Evolutionary conservation across 169 alveolate genomes (phyloP).

Genomic region (Eimeria nieschulzi): DNA sequence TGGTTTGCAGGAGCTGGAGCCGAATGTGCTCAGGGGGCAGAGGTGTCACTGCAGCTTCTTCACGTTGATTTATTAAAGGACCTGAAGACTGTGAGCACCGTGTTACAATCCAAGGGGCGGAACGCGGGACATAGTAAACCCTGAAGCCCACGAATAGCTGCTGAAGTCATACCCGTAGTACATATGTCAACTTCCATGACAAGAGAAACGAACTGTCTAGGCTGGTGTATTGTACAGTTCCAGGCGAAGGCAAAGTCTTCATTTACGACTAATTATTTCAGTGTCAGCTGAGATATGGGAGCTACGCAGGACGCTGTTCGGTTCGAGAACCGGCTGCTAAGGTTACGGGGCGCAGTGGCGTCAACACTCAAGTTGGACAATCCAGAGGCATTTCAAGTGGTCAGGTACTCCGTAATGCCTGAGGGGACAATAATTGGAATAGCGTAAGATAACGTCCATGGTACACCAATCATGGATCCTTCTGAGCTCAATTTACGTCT

Average conservation of each 20-base stretch:
- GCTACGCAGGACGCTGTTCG: neutral
- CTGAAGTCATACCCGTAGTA: no score
- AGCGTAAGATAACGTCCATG: slow-evolving; percentile 20
- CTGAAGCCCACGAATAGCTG: no score
- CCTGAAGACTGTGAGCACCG: slow-evolving; percentile 22
- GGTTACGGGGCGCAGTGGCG: slow-evolving; percentile 1
- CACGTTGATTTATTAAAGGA: slow-evolving; percentile 4
- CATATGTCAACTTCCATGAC: no score
- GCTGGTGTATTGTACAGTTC: no score
- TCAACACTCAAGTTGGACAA: slow-evolving; percentile 21
- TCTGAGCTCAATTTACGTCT: neutral
- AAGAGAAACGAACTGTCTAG: no score
- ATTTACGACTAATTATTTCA: neutral
- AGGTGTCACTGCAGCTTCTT: slow-evolving; percentile 40
- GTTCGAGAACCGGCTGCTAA: slow-evolving; percentile 52
- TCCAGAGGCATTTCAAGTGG: slow-evolving; percentile 44
- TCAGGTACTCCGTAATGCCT: neutral
- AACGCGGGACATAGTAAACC: no score
- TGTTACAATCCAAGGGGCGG: neutral
- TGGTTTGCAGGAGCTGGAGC: slow-evolving; percentile 36
- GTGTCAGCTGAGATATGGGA: neutral
- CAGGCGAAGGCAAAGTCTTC: neutral
- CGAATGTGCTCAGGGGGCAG: slow-evolving; percentile 45
- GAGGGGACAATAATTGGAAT: slow-evolving; percentile 40
- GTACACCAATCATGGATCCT: neutral